Conservation (phyloP, 2,329 filamentous ascomycete genomes). For the Aspergillus novoparasiticus region DNA sequence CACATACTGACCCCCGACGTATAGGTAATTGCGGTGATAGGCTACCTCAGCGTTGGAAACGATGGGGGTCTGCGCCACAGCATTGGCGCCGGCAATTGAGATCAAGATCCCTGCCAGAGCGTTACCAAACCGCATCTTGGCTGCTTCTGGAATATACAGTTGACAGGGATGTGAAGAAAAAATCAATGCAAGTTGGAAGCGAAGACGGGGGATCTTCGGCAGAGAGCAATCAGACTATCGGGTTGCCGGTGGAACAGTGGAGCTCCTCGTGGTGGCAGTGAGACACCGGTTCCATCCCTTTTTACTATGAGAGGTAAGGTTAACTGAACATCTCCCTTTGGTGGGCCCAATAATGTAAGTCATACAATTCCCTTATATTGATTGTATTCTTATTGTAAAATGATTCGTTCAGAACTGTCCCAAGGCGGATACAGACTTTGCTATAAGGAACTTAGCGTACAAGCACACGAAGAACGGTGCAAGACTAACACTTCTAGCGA, state of each 20-base stretch:
- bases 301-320: background rate
- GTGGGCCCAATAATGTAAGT: background rate
- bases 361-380: background rate
- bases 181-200: background rate
- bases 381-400: background rate
- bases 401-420: background rate
- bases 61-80: background rate
- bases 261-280: background rate
- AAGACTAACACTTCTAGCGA: background rate
- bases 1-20: slow-evolving; percentile 7
- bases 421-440: background rate
- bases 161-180: background rate
- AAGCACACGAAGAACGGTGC: background rate
- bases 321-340: background rate
- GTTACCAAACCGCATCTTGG: background rate
- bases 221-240: background rate
- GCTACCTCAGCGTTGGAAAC: background rate
- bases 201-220: background rate
- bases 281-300: background rate
- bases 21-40: slow-evolving; percentile 8
- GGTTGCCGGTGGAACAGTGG: background rate
- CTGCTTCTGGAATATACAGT: background rate
- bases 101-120: background rate
- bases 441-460: background rate
- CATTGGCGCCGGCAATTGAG: background rate